Conservation (phyloP, 108 stramenopile species). For the Skeletonema marinoi region DNA sequence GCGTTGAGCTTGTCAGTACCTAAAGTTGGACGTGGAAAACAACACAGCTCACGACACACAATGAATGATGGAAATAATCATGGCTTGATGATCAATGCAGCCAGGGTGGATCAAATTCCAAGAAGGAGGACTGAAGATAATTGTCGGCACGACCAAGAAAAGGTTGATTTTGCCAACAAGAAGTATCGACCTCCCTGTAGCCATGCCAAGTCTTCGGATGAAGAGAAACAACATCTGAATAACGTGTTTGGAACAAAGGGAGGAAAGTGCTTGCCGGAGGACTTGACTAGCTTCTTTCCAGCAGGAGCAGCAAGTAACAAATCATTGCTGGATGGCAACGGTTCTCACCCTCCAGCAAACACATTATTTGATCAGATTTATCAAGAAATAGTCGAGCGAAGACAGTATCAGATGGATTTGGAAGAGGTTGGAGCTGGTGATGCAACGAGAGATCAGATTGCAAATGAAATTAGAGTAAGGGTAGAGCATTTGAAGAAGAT, state of each 20-base stretch:
- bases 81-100: not conserved
- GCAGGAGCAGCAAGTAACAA: not conserved
- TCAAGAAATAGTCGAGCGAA: slow-evolving; percentile 31
- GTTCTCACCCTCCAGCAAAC: not conserved
- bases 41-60: not conserved
- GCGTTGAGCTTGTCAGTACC: slow-evolving; percentile 30
- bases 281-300: slow-evolving; percentile 13
- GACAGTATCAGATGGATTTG: slow-evolving; percentile 42
- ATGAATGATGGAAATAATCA: not conserved
- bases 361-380: slow-evolving; percentile 40
- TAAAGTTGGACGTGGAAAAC: slow-evolving; percentile 24
- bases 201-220: slow-evolving; percentile 22
- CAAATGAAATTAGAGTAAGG: slow-evolving; percentile 30
- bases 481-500: slow-evolving; percentile 25
- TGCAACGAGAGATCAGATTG: slow-evolving; percentile 15
- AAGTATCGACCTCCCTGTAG: slow-evolving; percentile 35
- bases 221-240: slow-evolving; percentile 34
- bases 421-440: slow-evolving; percentile 41
- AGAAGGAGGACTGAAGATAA: slow-evolving; percentile 22
- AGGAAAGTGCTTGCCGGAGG: slow-evolving; percentile 27
- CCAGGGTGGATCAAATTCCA: slow-evolving; percentile 31
- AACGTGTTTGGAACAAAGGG: slow-evolving; percentile 7
- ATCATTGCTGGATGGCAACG: not conserved
- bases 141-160: slow-evolving; percentile 5
- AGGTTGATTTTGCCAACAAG: slow-evolving; percentile 13